Percentiles rank a stretch among this genome's conserved stretches.
Evolutionary conservation across 345 rosid genomes (phyloP).

Genomic region (Leavenworthia alabamica): DNA sequence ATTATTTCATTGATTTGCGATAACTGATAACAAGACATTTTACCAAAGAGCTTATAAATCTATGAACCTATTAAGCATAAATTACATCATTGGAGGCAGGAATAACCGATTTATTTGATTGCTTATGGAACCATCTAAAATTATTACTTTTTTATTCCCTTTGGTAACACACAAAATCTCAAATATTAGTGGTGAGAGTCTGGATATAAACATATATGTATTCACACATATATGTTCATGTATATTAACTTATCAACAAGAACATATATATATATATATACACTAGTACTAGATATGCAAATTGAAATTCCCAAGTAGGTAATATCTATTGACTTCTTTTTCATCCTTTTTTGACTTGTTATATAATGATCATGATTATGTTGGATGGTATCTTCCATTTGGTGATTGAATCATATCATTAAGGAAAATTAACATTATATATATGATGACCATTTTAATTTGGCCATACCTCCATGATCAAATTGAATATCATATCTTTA

Average conservation of each 20-base stretch:
- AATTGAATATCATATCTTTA: slow-evolving; percentile 25
- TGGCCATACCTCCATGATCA: slow-evolving; percentile 27
- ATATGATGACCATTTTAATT: slow-evolving; percentile 14
- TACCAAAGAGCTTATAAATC: not conserved
- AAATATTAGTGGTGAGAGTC: slow-evolving; percentile 7
- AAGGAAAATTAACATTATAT: slow-evolving; percentile 23
- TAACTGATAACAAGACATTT: not conserved
- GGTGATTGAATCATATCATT: slow-evolving; percentile 26
- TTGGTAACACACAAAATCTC: slow-evolving; percentile 17
- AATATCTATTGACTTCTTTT: not conserved
- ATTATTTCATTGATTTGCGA: not conserved
- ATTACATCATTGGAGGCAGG: slow-evolving; percentile 12
- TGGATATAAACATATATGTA: not conserved
- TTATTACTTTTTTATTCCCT: slow-evolving; percentile 3
- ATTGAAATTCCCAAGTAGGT: not conserved
- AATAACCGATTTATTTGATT: not conserved
- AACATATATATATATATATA: not conserved
- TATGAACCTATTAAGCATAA: not conserved
- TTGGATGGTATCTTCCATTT: slow-evolving; percentile 29
- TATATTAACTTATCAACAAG: not conserved
- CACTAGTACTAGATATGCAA: not conserved
- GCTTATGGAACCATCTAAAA: slow-evolving; percentile 7
- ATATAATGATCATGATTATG: slow-evolving; percentile 29
- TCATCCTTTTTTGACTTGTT: slow-evolving; percentile 19
- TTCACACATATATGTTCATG: not conserved